Percentiles rank a stretch among this genome's conserved stretches.
Evolutionary conservation across 2,329 filamentous ascomycete genomes (phyloP).

Genomic region (Fusarium tuaranense): DNA sequence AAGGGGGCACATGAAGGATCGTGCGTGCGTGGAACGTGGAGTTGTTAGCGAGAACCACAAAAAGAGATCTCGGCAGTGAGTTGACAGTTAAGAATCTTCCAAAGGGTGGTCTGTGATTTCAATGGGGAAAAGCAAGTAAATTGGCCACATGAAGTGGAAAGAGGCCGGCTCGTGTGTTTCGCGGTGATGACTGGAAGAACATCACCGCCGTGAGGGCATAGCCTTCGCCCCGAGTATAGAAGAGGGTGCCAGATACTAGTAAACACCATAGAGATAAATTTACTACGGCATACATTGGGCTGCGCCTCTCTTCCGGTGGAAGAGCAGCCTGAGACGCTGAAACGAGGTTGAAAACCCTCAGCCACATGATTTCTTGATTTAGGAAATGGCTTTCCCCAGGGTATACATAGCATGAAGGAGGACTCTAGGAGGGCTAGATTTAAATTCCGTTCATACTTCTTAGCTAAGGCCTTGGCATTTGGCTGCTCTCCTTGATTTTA

Average conservation of each 20-base stretch:
- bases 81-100: not conserved
- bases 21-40: not conserved
- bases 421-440: too few species aligned
- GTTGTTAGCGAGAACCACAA: not conserved
- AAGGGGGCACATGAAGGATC: not conserved
- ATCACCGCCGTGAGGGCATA: not conserved
- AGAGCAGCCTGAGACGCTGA: not conserved
- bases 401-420: rapidly evolving
- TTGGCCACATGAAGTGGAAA: not conserved
- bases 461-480: not conserved
- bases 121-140: not conserved
- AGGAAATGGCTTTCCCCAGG: not conserved
- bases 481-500: not conserved
- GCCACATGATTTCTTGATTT: not conserved
- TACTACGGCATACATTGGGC: not conserved
- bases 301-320: not conserved
- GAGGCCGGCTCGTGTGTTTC: not conserved
- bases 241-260: not conserved
- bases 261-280: not conserved
- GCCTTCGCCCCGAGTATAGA: not conserved
- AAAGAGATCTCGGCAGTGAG: not conserved
- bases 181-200: not conserved
- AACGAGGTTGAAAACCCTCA: not conserved
- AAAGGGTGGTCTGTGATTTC: not conserved
- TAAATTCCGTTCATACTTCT: too few species aligned